phyloP scores from a whole-genome alignment of 23 red algal species.

The Chondrus crispus region DNA sequence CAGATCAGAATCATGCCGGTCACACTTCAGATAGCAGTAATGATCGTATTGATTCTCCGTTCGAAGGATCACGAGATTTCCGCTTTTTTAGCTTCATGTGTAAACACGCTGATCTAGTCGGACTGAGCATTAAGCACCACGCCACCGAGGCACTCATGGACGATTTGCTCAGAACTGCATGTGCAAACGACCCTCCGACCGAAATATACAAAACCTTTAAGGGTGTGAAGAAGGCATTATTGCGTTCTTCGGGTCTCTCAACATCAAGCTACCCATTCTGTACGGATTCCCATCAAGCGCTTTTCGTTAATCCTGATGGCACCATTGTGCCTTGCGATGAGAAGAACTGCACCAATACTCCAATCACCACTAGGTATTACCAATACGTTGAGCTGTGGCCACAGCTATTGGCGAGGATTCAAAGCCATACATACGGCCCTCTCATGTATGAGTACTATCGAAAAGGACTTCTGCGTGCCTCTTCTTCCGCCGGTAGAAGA shows the following conservation, averaged over 20 bases:
- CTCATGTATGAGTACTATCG: neutral
- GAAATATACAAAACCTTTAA: neutral
- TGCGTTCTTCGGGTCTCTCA: neutral
- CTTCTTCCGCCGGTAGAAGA: no score
- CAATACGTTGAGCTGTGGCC: neutral
- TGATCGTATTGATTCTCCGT: no score
- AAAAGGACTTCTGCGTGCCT: neutral
- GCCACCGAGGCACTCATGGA: neutral
- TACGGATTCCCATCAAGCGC: neutral
- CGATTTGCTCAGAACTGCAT: neutral
- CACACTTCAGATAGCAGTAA: neutral
- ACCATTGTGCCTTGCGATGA: neutral
- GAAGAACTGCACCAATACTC: no score
- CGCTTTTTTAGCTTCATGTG: neutral
- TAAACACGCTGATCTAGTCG: neutral
- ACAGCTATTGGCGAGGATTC: neutral
- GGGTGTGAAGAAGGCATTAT: neutral
- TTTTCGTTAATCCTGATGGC: neutral
- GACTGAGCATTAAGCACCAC: neutral
- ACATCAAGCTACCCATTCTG: neutral
- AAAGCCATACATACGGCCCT: neutral
- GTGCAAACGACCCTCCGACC: neutral
- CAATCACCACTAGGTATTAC: no score
- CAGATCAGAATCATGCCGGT: neutral
- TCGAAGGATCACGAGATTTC: neutral